Evolutionary conservation across 75 land plant species (phyloP).

Genomic region (Ceratopteris richardii): DNA sequence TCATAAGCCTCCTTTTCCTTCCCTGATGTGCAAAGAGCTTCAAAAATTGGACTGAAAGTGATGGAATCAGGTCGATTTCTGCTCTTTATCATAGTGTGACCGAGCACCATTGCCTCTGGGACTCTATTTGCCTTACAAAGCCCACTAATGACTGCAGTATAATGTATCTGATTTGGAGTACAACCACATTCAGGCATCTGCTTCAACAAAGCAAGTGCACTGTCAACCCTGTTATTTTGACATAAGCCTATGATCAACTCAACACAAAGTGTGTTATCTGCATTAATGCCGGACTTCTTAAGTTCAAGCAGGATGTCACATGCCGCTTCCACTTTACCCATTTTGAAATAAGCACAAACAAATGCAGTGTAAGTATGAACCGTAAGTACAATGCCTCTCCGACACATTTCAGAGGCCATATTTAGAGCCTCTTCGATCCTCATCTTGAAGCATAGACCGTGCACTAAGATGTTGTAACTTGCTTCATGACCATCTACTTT

Average conservation of each 20-base stretch:
- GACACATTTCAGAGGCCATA: slow-evolving; percentile 30
- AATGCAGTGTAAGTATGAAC: slow-evolving; percentile 40
- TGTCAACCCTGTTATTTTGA: slow-evolving; percentile 41
- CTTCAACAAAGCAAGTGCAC: slow-evolving; percentile 36
- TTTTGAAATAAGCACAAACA: slow-evolving; percentile 38
- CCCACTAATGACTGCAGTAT: slow-evolving; percentile 45
- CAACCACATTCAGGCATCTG: slow-evolving; percentile 45
- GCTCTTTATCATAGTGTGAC: slow-evolving; percentile 22
- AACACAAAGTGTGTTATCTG: slow-evolving; percentile 52
- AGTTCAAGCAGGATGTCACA: slow-evolving; percentile 35
- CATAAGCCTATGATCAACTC: slow-evolving; percentile 47
- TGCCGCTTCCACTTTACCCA: slow-evolving; percentile 25
- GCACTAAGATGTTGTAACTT: slow-evolving; percentile 51
- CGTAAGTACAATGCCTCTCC: slow-evolving; percentile 27
- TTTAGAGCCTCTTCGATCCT: slow-evolving; percentile 36
- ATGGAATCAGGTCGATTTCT: slow-evolving; percentile 33
- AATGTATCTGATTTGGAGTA: slow-evolving; percentile 52
- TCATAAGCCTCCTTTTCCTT: slow-evolving; percentile 44
- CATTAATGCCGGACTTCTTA: slow-evolving; percentile 24
- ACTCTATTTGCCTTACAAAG: slow-evolving; percentile 34
- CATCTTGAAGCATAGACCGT: slow-evolving; percentile 40
- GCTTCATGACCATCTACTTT: slow-evolving; percentile 24
- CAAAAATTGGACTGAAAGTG: slow-evolving; percentile 50
- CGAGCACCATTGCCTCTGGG: slow-evolving; percentile 44
- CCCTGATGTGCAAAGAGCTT: slow-evolving; percentile 47